These are phyloP conservation scores for Saussurea involucrata DNA, from an alignment of 129 eudicot genomes.

Conservation along the genomic window DNA sequence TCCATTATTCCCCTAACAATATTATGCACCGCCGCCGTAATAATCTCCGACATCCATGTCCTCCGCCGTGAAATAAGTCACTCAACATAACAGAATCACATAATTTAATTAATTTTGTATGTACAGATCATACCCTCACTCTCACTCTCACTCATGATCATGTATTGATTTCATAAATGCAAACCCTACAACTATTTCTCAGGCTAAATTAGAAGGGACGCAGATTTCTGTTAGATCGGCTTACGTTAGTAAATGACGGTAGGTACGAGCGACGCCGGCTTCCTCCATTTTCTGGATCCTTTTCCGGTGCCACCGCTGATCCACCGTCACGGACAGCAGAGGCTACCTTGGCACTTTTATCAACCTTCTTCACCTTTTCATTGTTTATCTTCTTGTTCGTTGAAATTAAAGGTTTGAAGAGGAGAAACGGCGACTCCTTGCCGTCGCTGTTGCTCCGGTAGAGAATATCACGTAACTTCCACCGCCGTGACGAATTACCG, in stretches of 20 bases:
- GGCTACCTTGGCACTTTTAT: slow-evolving; percentile 3
- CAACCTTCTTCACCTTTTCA: slow-evolving; percentile 15
- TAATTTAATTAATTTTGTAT: not conserved
- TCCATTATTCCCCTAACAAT: slow-evolving; percentile 16
- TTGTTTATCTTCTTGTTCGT: slow-evolving; percentile 7
- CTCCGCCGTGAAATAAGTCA: not conserved
- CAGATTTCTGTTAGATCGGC: slow-evolving; percentile 40
- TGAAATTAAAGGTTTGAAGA: slow-evolving; percentile 20
- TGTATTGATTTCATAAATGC: slow-evolving; percentile 2
- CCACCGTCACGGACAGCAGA: not conserved
- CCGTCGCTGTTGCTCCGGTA: slow-evolving; percentile 61
- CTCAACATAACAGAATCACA: not conserved
- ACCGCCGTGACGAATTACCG: slow-evolving; percentile 55
- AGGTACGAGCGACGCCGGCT: slow-evolving; percentile 33
- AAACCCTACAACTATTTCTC: not conserved
- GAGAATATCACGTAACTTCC: slow-evolving; percentile 53
- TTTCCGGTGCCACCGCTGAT: not conserved
- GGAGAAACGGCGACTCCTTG: slow-evolving; percentile 24
- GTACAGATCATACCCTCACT: not conserved
- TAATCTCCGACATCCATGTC: slow-evolving; percentile 4
- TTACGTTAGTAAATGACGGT: slow-evolving; percentile 50
- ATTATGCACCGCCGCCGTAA: not conserved
- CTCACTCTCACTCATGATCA: slow-evolving; percentile 9
- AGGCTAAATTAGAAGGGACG: slow-evolving; percentile 26
- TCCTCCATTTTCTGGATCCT: slow-evolving; percentile 12